These are phyloP conservation scores for Kazachstania martiniae DNA, from an alignment of 805 yeast genomes.

Conservation along the genomic window DNA sequence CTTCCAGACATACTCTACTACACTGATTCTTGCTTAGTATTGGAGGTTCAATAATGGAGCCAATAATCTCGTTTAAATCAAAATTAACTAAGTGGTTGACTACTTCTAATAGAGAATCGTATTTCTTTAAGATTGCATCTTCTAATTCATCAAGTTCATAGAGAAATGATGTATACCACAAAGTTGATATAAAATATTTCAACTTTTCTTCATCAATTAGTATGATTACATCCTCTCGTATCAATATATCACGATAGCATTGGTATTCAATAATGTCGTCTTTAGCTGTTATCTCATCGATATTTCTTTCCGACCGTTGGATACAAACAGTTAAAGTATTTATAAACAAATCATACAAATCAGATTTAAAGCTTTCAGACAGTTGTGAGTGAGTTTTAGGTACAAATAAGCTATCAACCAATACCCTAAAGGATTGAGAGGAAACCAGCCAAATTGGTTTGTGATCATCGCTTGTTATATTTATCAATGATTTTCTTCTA, in stretches of 20 bases:
- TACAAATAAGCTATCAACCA: constrained; percentile 23
- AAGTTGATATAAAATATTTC: constrained; percentile 33
- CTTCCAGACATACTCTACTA: constrained; percentile 45
- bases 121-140: constrained; percentile 22
- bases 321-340: constrained; percentile 23
- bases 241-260: constrained; percentile 31
- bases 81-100: constrained; percentile 31
- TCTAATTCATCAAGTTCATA: constrained; percentile 51
- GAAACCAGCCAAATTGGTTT: constrained; percentile 47
- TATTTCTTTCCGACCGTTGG: constrained; percentile 15
- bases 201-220: constrained; percentile 27
- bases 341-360: constrained; percentile 20
- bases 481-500: constrained; percentile 32
- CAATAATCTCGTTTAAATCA: constrained; percentile 42
- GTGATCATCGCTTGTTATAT: constrained; percentile 4
- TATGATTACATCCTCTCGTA: constrained; percentile 30
- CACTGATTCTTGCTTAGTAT: constrained; percentile 36
- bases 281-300: constrained; percentile 30
- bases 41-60: constrained; percentile 46
- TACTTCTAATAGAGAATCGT: constrained; percentile 28
- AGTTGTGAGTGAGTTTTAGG: constrained; percentile 2
- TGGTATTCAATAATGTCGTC: constrained; percentile 38
- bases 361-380: constrained; percentile 4
- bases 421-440: constrained; percentile 29
- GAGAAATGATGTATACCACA: constrained; percentile 51